phyloP scores from a whole-genome alignment of 306 rosid genomes.

The Vicia sativa region DNA sequence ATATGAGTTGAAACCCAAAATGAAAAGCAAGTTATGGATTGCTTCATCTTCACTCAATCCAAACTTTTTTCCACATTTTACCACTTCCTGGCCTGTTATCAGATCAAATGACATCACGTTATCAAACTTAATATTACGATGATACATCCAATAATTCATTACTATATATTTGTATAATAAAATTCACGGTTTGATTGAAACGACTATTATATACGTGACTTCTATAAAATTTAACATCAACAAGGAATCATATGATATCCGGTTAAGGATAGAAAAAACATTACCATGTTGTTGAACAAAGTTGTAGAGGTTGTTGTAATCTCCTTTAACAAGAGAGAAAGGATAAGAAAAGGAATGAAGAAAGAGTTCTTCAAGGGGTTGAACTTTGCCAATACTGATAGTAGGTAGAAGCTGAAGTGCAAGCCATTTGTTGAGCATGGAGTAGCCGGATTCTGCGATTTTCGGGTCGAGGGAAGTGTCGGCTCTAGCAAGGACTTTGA shows the following conservation, averaged over 20 bases:
- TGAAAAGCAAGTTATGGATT: conserved; percentile 78
- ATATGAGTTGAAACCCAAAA: conserved; percentile 82
- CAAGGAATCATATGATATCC: too few relatives aligned
- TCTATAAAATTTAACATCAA: too few relatives aligned
- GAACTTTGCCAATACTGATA: conserved; percentile 56
- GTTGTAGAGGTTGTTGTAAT: conserved; percentile 59
- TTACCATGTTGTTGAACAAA: conserved; percentile 66
- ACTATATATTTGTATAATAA: too few relatives aligned
- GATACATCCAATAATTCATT: too few relatives aligned
- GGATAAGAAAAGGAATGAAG: conserved; percentile 87
- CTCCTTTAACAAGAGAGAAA: conserved; percentile 64
- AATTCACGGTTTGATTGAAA: too few relatives aligned
- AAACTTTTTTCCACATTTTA: conserved; percentile 60
- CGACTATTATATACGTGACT: too few relatives aligned
- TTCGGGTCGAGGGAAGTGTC: conserved; percentile 64
- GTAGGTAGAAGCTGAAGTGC: conserved; percentile 86
- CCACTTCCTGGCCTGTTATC: conserved; percentile 64
- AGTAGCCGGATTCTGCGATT: conserved; percentile 57
- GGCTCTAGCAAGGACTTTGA: conserved; percentile 61
- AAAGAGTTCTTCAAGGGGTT: conserved; percentile 85
- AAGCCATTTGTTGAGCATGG: conserved; percentile 72
- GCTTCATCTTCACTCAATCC: conserved; percentile 65
- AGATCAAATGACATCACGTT: too few relatives aligned
- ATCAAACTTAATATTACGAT: too few relatives aligned
- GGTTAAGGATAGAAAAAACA: background rate